Conservation (phyloP, 441 rosid species). For the Syzygium malaccense region DNA sequence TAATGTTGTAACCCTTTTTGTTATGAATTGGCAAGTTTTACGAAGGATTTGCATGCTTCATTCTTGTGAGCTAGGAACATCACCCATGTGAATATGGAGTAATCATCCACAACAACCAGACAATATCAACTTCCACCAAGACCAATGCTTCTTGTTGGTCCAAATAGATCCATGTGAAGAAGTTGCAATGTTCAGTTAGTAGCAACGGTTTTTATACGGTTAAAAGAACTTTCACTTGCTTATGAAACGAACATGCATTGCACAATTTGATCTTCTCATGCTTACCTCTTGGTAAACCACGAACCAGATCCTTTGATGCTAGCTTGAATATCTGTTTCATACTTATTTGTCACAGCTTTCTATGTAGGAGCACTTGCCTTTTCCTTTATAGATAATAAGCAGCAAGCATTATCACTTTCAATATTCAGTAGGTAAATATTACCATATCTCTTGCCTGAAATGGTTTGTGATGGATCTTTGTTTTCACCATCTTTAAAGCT, state of each 20-base stretch:
- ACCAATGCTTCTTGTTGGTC: background rate
- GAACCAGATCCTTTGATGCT: background rate
- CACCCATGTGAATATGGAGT: too few species aligned
- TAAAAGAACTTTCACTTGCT: background rate
- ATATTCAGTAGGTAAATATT: too few species aligned
- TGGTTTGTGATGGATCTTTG: background rate
- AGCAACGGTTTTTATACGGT: background rate
- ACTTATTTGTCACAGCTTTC: background rate
- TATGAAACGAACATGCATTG: background rate
- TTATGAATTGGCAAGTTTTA: too few species aligned
- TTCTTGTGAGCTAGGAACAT: too few species aligned
- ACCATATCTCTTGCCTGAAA: background rate
- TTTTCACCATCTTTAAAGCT: too few species aligned
- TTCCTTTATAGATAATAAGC: background rate
- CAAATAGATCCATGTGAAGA: background rate
- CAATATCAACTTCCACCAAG: too few species aligned
- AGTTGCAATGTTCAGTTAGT: background rate
- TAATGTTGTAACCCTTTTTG: too few species aligned
- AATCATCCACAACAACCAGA: too few species aligned
- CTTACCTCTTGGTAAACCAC: accelerated
- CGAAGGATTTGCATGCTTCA: too few species aligned
- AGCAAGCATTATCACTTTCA: accelerated
- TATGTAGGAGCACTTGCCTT: background rate
- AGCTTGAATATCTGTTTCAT: background rate
- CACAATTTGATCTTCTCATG: background rate